phyloP scores from a whole-genome alignment of 2,329 filamentous ascomycete genomes.

The Talaromyces albobiverticillius region DNA sequence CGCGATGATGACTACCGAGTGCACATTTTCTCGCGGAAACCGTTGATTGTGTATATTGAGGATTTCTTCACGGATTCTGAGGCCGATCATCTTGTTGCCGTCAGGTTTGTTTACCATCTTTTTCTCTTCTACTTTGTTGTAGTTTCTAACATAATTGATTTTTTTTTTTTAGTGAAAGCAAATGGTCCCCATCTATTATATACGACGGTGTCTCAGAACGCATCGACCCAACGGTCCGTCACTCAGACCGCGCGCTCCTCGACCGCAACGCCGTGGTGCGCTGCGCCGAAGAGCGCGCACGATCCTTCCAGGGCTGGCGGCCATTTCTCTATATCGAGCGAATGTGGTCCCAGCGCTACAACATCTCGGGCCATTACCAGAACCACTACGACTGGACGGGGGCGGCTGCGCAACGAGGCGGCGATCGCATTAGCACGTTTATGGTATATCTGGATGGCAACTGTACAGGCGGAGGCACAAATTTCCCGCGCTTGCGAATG shows the following conservation, averaged over 20 bases:
- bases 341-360: constrained; percentile 60
- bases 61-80: constrained; percentile 51
- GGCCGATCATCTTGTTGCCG: constrained; percentile 48
- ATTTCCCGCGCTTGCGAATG: constrained; percentile 54
- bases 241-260: constrained; percentile 51
- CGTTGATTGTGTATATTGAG: constrained; percentile 59
- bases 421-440: constrained; percentile 54
- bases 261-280: constrained; percentile 50
- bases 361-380: constrained; percentile 55
- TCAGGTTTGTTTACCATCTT: constrained; percentile 46
- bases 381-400: constrained; percentile 60
- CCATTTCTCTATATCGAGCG: constrained; percentile 58
- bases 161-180: constrained; percentile 38
- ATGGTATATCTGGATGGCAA: constrained; percentile 59
- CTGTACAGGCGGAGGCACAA: constrained; percentile 58
- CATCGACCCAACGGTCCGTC: constrained; percentile 49
- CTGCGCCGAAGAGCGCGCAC: constrained; percentile 59
- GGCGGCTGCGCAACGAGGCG: constrained; percentile 28
- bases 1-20: constrained; percentile 31
- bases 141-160: neutral
- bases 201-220: constrained; percentile 49
- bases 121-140: neutral
- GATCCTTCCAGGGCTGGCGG: constrained; percentile 60
- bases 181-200: constrained; percentile 55
- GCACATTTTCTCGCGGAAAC: constrained; percentile 52